Evolutionary conservation across 2,329 filamentous ascomycete species (phyloP).

Genomic region (Colletotrichum destructivum): DNA sequence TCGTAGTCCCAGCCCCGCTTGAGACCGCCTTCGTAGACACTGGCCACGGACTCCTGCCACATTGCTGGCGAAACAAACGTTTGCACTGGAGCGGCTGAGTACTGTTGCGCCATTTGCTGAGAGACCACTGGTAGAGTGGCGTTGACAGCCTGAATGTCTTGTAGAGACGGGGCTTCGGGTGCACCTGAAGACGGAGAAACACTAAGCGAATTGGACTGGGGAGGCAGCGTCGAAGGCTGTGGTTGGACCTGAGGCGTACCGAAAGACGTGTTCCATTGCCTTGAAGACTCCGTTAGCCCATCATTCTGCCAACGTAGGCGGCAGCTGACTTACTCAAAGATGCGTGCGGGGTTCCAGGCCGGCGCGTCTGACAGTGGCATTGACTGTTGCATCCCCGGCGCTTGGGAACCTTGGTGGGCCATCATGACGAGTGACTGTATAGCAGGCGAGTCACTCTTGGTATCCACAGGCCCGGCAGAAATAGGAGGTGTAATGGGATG

Average conservation of each 20-base stretch:
- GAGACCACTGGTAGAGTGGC: constrained; percentile 60
- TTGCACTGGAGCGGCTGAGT: constrained; percentile 67
- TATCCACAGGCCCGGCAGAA: constrained; percentile 79
- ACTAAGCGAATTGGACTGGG: constrained; percentile 67
- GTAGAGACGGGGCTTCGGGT: constrained; percentile 67
- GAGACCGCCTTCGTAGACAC: constrained; percentile 76
- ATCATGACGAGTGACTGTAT: constrained; percentile 82
- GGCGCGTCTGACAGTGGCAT: constrained; percentile 75
- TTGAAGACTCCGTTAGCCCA: constrained; percentile 54
- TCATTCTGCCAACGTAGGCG: background rate
- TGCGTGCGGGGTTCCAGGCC: constrained; percentile 87
- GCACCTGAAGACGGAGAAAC: constrained; percentile 67
- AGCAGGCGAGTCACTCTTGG: constrained; percentile 83
- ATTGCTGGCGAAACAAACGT: constrained; percentile 79
- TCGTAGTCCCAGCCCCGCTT: constrained; percentile 76
- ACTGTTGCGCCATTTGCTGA: constrained; percentile 65
- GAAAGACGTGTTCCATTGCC: constrained; percentile 97
- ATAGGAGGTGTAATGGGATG: constrained; percentile 87
- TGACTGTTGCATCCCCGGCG: constrained; percentile 65
- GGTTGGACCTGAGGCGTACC: constrained; percentile 75
- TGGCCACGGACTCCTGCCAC: constrained; percentile 82
- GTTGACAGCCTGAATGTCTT: constrained; percentile 66
- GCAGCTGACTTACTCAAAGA: constrained; percentile 83
- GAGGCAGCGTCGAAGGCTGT: constrained; percentile 57
- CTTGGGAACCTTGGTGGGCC: constrained; percentile 71